A percentile compares a stretch with the other conserved stretches of the same genome.
Evolutionary conservation across 1,284 basidiomycete species (phyloP).

Genomic region (Abortiporus biennis): DNA sequence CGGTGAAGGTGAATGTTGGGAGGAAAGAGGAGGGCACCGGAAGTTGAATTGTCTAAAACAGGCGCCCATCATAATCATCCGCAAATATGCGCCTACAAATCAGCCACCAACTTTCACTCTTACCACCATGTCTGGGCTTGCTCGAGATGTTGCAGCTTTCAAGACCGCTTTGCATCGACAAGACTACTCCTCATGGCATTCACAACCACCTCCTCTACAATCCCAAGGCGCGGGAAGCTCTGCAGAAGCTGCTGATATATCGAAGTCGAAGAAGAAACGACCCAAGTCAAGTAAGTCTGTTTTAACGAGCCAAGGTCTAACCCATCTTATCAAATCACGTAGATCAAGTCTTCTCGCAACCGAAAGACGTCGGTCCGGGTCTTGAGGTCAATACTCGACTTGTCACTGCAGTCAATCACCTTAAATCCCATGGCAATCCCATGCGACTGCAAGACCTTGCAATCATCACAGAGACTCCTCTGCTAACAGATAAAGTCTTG

Average conservation of each 20-base stretch:
- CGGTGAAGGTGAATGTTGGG: conserved; percentile 14
- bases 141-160: conserved; percentile 62
- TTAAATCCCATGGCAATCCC: conserved; percentile 70
- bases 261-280: conserved; percentile 53
- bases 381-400: conserved; percentile 83
- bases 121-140: conserved; percentile 51
- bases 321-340: conserved; percentile 15
- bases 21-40: conserved; percentile 1
- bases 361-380: conserved; percentile 77
- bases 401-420: conserved; percentile 76
- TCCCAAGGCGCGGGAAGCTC: conserved; percentile 9
- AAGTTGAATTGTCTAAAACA: conserved; percentile 1
- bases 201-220: conserved; percentile 39
- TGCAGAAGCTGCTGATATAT: conserved; percentile 22
- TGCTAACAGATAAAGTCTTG: conserved; percentile 67
- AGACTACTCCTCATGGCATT: conserved; percentile 70
- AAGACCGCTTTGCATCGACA: conserved; percentile 55
- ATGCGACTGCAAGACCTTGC: conserved; percentile 84
- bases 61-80: no score
- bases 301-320: background rate
- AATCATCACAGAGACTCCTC: conserved; percentile 67
- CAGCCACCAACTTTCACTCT: conserved; percentile 12
- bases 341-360: conserved; percentile 81
- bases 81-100: conserved; percentile 9
- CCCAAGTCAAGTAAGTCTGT: conserved; percentile 56